A percentile compares a stretch with the other conserved stretches of the same genome.
phyloP scores from a whole-genome alignment of 176 grass and related monocot species.

The Carex myosuroides region DNA sequence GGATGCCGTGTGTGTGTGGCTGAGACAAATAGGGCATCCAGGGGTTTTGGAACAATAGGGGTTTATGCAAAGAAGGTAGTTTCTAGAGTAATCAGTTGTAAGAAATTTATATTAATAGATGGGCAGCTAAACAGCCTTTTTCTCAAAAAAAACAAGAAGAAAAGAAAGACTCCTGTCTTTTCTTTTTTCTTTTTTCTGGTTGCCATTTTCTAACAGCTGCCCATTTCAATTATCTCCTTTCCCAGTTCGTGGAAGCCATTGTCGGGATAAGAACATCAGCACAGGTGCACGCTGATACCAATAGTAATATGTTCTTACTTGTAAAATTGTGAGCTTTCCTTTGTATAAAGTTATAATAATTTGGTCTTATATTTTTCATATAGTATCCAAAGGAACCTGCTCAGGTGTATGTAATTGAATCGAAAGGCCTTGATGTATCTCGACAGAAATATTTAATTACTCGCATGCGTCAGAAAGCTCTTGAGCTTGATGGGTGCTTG shows the following conservation, averaged over 20 bases:
- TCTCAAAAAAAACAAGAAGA: too few relatives aligned
- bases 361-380: constrained; percentile 20
- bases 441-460: constrained; percentile 55
- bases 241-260: constrained; percentile 90
- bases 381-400: constrained; percentile 79
- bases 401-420: constrained; percentile 63
- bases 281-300: constrained; percentile 29
- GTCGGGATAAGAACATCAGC: constrained; percentile 65
- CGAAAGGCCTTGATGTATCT: constrained; percentile 77
- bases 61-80: too few relatives aligned
- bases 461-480: constrained; percentile 55
- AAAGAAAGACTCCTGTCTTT: not conserved
- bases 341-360: not conserved
- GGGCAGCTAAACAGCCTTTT: too few relatives aligned
- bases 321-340: not conserved
- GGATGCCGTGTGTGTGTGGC: too few relatives aligned
- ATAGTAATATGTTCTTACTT: not conserved
- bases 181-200: not conserved
- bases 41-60: too few relatives aligned
- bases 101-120: too few relatives aligned
- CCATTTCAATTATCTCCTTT: constrained; percentile 21
- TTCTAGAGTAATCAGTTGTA: too few relatives aligned
- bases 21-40: too few relatives aligned
- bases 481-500: constrained; percentile 56
- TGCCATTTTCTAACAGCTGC: not conserved